Percentiles rank a stretch among this genome's conserved stretches.
Evolutionary conservation across 768 basidiomycete species (phyloP).

Genomic region (Termitomyces sp.): DNA sequence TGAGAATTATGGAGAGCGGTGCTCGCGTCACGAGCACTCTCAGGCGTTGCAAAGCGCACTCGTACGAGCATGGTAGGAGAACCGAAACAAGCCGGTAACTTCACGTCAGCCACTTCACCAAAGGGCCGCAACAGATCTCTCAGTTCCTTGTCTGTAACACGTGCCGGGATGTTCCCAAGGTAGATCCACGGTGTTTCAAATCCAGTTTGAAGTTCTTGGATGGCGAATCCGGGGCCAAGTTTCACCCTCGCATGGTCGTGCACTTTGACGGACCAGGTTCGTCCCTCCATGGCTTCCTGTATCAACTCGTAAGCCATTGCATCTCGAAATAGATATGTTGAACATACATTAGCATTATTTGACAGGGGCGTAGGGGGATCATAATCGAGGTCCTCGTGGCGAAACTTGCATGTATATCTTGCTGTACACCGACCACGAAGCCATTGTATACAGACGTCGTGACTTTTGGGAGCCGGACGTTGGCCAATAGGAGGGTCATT

Average conservation of each 20-base stretch:
- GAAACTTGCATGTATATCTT: constrained; percentile 22
- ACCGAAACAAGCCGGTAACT: constrained; percentile 17
- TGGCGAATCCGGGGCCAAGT: constrained; percentile 55
- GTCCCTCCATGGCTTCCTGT: constrained; percentile 2
- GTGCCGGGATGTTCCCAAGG: constrained; percentile 43
- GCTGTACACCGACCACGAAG: constrained; percentile 19
- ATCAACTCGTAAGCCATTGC: background rate
- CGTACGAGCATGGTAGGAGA: constrained; percentile 26
- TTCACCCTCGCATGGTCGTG: constrained; percentile 52
- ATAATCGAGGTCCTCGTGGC: constrained; percentile 29
- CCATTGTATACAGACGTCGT: constrained; percentile 23
- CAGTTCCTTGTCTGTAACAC: constrained; percentile 29
- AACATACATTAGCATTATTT: background rate
- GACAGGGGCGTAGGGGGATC: constrained; percentile 10
- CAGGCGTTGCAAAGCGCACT: constrained; percentile 42
- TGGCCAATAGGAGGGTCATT: constrained; percentile 15
- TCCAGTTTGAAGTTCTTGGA: constrained; percentile 53
- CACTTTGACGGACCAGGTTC: constrained; percentile 26
- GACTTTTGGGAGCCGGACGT: constrained; percentile 10
- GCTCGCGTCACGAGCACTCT: constrained; percentile 50
- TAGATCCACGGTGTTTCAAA: constrained; percentile 65
- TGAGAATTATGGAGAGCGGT: constrained; percentile 41
- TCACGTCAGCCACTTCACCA: constrained; percentile 39
- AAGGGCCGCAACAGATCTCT: constrained; percentile 34
- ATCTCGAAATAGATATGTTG: background rate